phyloP scores from a whole-genome alignment of 2,329 filamentous ascomycete genomes.

The Cytospora paraplurivora region DNA sequence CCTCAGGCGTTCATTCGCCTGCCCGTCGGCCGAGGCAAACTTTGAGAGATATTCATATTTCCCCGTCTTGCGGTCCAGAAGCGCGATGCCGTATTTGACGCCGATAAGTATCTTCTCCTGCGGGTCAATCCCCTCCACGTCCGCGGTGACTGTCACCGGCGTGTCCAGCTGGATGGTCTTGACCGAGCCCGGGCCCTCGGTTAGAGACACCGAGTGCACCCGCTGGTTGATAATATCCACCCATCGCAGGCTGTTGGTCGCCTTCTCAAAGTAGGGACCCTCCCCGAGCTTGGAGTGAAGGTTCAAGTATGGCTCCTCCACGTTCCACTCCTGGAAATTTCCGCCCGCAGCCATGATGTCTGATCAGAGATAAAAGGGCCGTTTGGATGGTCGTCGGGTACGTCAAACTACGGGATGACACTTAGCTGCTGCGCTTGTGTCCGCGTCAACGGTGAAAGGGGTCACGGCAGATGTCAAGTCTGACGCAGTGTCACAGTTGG shows the following conservation, averaged over 20 bases:
- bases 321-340: constrained; percentile 51
- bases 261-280: constrained; percentile 72
- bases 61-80: constrained; percentile 66
- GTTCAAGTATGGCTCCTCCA: constrained; percentile 59
- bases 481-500: constrained; percentile 27
- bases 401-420: constrained; percentile 20
- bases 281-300: constrained; percentile 70
- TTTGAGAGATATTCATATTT: constrained; percentile 55
- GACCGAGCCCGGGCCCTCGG: constrained; percentile 62
- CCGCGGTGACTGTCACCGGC: constrained; percentile 69
- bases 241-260: constrained; percentile 69
- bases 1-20: constrained; percentile 56
- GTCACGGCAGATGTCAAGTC: constrained; percentile 27
- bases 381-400: constrained; percentile 1
- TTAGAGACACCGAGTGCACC: constrained; percentile 70
- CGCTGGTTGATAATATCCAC: constrained; percentile 81
- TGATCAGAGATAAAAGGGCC: neutral
- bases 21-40: constrained; percentile 44
- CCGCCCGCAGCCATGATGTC: constrained; percentile 37
- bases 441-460: constrained; percentile 22
- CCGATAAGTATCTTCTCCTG: constrained; percentile 71
- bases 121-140: constrained; percentile 69
- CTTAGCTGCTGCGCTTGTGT: constrained; percentile 17
- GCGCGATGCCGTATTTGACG: constrained; percentile 80
- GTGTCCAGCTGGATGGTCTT: constrained; percentile 61